These are phyloP conservation scores for Abrus pulchellus DNA, from an alignment of 306 rosid species.

Conservation along the genomic window DNA sequence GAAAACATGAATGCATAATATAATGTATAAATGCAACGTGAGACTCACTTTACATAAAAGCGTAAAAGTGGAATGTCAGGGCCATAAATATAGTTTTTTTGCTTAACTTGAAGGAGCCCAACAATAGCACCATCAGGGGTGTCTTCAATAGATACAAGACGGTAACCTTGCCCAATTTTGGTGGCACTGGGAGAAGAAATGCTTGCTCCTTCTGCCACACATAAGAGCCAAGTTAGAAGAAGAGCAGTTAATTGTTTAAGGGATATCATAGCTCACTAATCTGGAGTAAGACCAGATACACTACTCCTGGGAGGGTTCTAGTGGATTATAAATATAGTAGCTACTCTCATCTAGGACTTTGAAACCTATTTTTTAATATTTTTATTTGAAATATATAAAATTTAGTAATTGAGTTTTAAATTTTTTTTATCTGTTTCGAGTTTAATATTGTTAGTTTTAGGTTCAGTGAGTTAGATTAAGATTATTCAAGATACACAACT, in stretches of 20 bases:
- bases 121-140: slow-evolving; percentile 68
- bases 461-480: too few species aligned
- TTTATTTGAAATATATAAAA: too few species aligned
- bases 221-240: slow-evolving; percentile 44
- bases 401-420: too few species aligned
- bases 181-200: slow-evolving; percentile 48
- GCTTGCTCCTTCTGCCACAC: slow-evolving; percentile 14
- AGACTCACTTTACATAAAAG: slow-evolving; percentile 76
- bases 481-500: too few species aligned
- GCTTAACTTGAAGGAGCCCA: slow-evolving; percentile 73
- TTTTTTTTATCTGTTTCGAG: too few species aligned
- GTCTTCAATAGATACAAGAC: slow-evolving; percentile 69
- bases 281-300: not conserved
- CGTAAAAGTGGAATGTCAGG: slow-evolving; percentile 76
- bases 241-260: slow-evolving; percentile 16
- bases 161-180: slow-evolving; percentile 83
- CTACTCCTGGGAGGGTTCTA: not conserved
- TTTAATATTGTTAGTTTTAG: too few species aligned
- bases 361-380: too few species aligned
- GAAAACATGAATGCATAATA: not conserved
- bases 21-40: not conserved
- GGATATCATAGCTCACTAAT: slow-evolving; percentile 37
- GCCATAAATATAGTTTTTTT: slow-evolving; percentile 70
- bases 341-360: too few species aligned
- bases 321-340: not conserved